These are phyloP conservation scores for Punica granatum DNA, from an alignment of 345 rosid genomes.

Conservation along the genomic window DNA sequence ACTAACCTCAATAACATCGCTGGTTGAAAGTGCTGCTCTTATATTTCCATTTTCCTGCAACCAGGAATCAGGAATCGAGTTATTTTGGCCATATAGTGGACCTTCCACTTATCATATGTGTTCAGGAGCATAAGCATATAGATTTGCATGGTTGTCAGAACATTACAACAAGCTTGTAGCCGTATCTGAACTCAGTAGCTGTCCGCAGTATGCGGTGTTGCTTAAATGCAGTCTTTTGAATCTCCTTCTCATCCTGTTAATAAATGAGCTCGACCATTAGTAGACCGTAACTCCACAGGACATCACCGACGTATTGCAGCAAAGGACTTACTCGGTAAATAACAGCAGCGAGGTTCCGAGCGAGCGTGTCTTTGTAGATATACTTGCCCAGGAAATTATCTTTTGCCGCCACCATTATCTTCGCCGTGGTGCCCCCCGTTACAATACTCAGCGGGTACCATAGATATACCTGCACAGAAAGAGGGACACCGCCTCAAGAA, in stretches of 20 bases:
- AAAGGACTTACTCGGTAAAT: conserved; percentile 57
- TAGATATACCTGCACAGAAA: conserved; percentile 51
- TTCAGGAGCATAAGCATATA: background rate
- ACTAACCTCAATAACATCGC: conserved; percentile 75
- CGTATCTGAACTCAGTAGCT: conserved; percentile 82
- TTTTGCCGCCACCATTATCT: conserved; percentile 93
- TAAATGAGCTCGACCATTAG: background rate
- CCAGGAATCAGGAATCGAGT: conserved; percentile 2
- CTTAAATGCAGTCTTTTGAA: conserved; percentile 75
- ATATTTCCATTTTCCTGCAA: conserved; percentile 74
- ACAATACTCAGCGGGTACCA: conserved; percentile 90
- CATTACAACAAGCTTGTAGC: conserved; percentile 93
- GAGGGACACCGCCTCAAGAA: background rate
- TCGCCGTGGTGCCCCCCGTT: conserved; percentile 90
- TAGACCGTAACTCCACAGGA: background rate
- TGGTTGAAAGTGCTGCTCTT: conserved; percentile 65
- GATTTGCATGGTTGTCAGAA: background rate
- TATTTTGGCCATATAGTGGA: background rate
- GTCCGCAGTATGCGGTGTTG: conserved; percentile 62
- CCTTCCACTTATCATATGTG: background rate
- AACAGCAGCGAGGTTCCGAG: conserved; percentile 83
- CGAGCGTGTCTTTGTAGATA: conserved; percentile 85
- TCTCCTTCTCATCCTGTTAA: conserved; percentile 84
- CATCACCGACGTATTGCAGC: background rate
- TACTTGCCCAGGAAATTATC: conserved; percentile 88